A percentile compares a stretch with the other conserved stretches of the same genome.
These are phyloP conservation scores for Pseudophaeomoniella oleicola DNA, from an alignment of 2,329 filamentous ascomycete species.

Conservation along the genomic window DNA sequence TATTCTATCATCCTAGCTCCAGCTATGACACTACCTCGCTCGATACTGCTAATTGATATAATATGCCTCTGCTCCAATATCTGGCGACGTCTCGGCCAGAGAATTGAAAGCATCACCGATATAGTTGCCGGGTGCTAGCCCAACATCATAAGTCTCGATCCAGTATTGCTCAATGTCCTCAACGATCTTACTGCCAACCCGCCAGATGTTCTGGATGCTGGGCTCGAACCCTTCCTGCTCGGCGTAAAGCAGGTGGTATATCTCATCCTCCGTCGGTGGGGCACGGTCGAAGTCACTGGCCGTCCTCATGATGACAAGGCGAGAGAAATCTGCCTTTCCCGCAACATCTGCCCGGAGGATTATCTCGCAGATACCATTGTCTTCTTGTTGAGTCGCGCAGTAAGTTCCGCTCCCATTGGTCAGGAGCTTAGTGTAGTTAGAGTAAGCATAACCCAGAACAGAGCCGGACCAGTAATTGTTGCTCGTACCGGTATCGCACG, in stretches of 20 bases:
- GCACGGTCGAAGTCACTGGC: conserved; percentile 60
- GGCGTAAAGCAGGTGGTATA: conserved; percentile 44
- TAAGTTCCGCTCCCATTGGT: conserved; percentile 56
- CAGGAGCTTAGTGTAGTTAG: conserved; percentile 46
- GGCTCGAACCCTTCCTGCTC: conserved; percentile 51
- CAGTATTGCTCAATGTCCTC: conserved; percentile 48
- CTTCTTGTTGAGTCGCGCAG: conserved; percentile 60
- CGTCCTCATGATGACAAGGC: conserved; percentile 54
- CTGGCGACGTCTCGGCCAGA: conserved; percentile 47
- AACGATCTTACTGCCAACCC: conserved; percentile 50
- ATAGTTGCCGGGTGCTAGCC: conserved; percentile 48
- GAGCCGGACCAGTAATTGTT: conserved; percentile 58
- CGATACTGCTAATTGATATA: no score
- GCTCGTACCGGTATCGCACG: conserved; percentile 54
- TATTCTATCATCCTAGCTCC: no score
- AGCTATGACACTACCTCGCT: no score
- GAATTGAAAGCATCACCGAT: conserved; percentile 58
- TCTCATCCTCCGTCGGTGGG: conserved; percentile 39
- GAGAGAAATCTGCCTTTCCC: conserved; percentile 47
- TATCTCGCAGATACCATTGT: conserved; percentile 54
- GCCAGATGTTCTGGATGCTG: conserved; percentile 52
- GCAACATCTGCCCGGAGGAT: conserved; percentile 44
- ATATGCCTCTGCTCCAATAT: no score
- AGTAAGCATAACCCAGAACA: conserved; percentile 47
- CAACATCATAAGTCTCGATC: conserved; percentile 42